phyloP scores from a whole-genome alignment of 108 stramenopile species.

The Pseudonitzschia pungens region DNA sequence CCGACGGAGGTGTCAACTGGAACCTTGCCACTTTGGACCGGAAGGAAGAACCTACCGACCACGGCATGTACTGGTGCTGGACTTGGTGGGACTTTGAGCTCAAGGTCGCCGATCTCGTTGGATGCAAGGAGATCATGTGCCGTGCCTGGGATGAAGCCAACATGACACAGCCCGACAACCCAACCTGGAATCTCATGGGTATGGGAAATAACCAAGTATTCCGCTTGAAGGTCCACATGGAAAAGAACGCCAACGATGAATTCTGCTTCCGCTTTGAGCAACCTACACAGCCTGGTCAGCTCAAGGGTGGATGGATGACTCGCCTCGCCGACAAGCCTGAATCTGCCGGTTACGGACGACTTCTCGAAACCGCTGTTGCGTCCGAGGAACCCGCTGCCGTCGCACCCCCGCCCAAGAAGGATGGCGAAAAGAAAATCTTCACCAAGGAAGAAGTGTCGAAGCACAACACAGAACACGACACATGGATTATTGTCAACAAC shows the following conservation, averaged over 20 bases:
- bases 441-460: slow-evolving; percentile 83
- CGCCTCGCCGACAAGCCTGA: slow-evolving; percentile 68
- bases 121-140: slow-evolving; percentile 88
- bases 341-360: slow-evolving; percentile 75
- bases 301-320: slow-evolving; percentile 96
- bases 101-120: slow-evolving; percentile 77
- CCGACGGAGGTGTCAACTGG: slow-evolving; percentile 89
- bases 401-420: slow-evolving; percentile 32
- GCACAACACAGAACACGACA: slow-evolving; percentile 90
- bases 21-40: slow-evolving; percentile 69
- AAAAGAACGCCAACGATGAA: slow-evolving; percentile 56
- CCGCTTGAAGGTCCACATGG: slow-evolving; percentile 87
- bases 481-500: slow-evolving; percentile 93
- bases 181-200: slow-evolving; percentile 98
- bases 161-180: slow-evolving; percentile 87
- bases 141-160: slow-evolving; percentile 95
- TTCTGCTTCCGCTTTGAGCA: slow-evolving; percentile 92
- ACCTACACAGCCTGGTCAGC: slow-evolving; percentile 93
- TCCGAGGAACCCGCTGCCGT: slow-evolving; percentile 43
- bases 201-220: slow-evolving; percentile 99
- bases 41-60: slow-evolving; percentile 76
- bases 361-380: slow-evolving; percentile 52
- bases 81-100: slow-evolving; percentile 80
- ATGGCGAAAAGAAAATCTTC: slow-evolving; percentile 62
- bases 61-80: slow-evolving; percentile 97